Evolutionary conservation across 1,139 yeast genomes (phyloP).

Genomic region (Hyphopichia khmerensis): DNA sequence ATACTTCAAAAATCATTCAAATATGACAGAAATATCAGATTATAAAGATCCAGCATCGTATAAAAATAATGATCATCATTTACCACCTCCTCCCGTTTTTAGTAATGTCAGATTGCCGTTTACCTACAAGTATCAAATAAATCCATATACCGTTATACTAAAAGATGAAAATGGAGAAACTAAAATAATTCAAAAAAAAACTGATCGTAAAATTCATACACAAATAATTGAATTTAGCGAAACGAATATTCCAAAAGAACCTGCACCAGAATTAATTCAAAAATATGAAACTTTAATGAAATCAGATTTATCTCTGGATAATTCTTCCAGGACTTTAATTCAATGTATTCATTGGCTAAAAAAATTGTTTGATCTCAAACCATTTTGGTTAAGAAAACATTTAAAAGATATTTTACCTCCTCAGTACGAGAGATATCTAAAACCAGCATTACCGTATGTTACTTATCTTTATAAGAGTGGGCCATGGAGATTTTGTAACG

Average conservation of each 20-base stretch:
- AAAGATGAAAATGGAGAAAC: constrained; percentile 65
- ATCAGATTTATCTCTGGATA: constrained; percentile 10
- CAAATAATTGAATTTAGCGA: constrained; percentile 34
- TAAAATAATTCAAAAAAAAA: constrained; percentile 37
- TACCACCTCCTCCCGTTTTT: constrained; percentile 87
- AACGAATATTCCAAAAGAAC: constrained; percentile 27
- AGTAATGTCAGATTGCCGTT: constrained; percentile 76
- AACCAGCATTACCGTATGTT: constrained; percentile 80
- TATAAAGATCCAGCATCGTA: constrained; percentile 23
- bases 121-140: constrained; percentile 49
- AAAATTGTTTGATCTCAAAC: constrained; percentile 62
- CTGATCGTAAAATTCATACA: constrained; percentile 48
- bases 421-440: constrained; percentile 51
- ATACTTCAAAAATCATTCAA: constrained; percentile 39
- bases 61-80: constrained; percentile 52
- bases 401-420: constrained; percentile 59
- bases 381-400: constrained; percentile 85
- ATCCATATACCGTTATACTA: constrained; percentile 53
- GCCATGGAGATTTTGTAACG: constrained; percentile 93
- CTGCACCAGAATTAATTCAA: constrained; percentile 38
- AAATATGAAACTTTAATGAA: constrained; percentile 26
- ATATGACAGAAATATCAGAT: constrained; percentile 33
- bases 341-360: constrained; percentile 55
- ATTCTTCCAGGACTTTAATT: constrained; percentile 31
- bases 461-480: constrained; percentile 83